phyloP scores from a whole-genome alignment of 2,329 filamentous ascomycete species.

The Venturiaceae sp. region DNA sequence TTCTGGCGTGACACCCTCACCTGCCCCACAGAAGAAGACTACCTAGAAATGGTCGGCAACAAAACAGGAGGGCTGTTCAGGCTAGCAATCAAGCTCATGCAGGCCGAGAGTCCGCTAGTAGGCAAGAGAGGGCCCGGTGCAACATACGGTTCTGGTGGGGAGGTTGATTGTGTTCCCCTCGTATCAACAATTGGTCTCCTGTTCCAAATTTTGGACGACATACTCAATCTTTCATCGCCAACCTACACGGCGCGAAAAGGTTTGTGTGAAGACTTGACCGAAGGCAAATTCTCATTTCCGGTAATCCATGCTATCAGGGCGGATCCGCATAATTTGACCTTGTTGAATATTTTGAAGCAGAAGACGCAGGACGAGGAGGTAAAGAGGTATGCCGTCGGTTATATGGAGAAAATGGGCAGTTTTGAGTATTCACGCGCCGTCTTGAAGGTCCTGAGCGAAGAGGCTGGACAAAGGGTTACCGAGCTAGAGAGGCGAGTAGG shows the following conservation, averaged over 20 bases:
- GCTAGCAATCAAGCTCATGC: slow-evolving; percentile 79
- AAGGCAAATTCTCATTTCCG: slow-evolving; percentile 95
- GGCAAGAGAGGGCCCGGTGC: slow-evolving; percentile 10
- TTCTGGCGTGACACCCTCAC: slow-evolving; percentile 82
- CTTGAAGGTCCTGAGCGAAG: slow-evolving; percentile 32
- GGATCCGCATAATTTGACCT: slow-evolving; percentile 62
- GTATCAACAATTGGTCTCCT: slow-evolving; percentile 78
- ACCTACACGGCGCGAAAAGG: slow-evolving; percentile 81
- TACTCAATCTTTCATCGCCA: slow-evolving; percentile 63
- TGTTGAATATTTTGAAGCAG: slow-evolving; percentile 88
- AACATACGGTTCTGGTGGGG: background rate
- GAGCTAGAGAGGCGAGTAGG: slow-evolving; percentile 26
- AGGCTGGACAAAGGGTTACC: slow-evolving; percentile 31
- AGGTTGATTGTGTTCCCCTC: slow-evolving; percentile 65
- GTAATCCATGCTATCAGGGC: slow-evolving; percentile 87
- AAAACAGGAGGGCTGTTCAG: slow-evolving; percentile 85
- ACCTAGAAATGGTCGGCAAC: slow-evolving; percentile 88
- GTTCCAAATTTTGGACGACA: slow-evolving; percentile 90
- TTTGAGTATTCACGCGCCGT: slow-evolving; percentile 74
- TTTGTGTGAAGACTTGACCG: slow-evolving; percentile 87
- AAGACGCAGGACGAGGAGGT: slow-evolving; percentile 79
- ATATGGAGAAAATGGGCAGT: slow-evolving; percentile 84
- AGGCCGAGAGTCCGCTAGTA: slow-evolving; percentile 52
- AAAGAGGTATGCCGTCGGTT: slow-evolving; percentile 80
- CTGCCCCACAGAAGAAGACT: slow-evolving; percentile 78